These are phyloP conservation scores for Talaromyces sp. DNA, from an alignment of 2,329 filamentous ascomycete species.

Conservation along the genomic window DNA sequence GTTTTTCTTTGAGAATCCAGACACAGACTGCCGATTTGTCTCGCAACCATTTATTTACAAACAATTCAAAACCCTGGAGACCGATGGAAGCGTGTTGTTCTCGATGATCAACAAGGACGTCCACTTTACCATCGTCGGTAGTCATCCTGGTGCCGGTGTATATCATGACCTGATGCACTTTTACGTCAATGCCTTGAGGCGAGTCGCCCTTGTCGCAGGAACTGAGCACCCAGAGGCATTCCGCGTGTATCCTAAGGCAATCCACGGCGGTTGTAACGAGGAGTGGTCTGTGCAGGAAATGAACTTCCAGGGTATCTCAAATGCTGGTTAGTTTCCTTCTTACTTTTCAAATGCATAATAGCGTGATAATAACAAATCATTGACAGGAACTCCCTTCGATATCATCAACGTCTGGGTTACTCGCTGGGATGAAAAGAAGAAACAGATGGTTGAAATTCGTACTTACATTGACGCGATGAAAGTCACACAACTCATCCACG, in stretches of 20 bases:
- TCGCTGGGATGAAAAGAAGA: constrained; percentile 22
- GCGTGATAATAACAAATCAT: background rate
- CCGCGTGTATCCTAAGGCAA: constrained; percentile 26
- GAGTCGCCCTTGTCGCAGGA: constrained; percentile 19
- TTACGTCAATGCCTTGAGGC: constrained; percentile 29
- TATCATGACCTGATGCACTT: constrained; percentile 31
- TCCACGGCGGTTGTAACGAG: constrained; percentile 30
- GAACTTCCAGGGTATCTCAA: constrained; percentile 28
- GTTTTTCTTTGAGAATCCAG: constrained; percentile 30
- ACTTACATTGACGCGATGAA: constrained; percentile 25
- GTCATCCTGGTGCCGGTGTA: constrained; percentile 29
- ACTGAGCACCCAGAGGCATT: constrained; percentile 27
- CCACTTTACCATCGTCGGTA: constrained; percentile 29
- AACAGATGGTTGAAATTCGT: constrained; percentile 31
- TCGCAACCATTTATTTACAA: constrained; percentile 32
- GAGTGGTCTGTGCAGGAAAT: constrained; percentile 32
- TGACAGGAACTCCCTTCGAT: constrained; percentile 20
- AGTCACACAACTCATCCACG: constrained; percentile 24
- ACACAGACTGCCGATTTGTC: constrained; percentile 27
- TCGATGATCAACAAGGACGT: constrained; percentile 30
- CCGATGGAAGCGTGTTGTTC: constrained; percentile 29
- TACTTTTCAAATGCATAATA: constrained; percentile 18
- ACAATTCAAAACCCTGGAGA: constrained; percentile 29
- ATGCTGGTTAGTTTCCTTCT: constrained; percentile 24
- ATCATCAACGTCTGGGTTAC: constrained; percentile 33